These are phyloP conservation scores for Pouteria glomerata DNA, from an alignment of 148 eudicot genomes.

Conservation along the genomic window DNA sequence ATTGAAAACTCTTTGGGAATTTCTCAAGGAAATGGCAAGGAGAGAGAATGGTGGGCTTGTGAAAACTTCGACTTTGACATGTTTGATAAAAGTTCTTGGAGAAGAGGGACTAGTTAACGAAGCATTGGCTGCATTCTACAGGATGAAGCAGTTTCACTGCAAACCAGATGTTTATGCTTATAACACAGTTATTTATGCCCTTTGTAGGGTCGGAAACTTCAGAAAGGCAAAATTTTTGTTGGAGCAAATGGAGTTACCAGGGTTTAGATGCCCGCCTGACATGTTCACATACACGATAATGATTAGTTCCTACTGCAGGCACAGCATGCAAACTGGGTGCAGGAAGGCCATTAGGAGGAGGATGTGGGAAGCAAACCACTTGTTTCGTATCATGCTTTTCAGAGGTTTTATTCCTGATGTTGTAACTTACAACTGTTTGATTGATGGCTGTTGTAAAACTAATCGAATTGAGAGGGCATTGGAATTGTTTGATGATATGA, in stretches of 20 bases:
- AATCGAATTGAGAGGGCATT: conserved; percentile 71
- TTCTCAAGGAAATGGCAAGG: conserved; percentile 56
- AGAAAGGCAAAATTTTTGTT: conserved; percentile 61
- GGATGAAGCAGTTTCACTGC: conserved; percentile 76
- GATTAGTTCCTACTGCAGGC: conserved; percentile 69
- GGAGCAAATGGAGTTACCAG: conserved; percentile 83
- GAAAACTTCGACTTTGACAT: conserved; percentile 58
- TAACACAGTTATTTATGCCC: conserved; percentile 59
- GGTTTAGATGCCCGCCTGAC: conserved; percentile 79
- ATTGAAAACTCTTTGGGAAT: conserved; percentile 50
- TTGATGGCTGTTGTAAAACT: conserved; percentile 89
- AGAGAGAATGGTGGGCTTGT: conserved; percentile 38
- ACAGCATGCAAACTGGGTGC: conserved; percentile 64
- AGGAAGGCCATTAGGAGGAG: conserved; percentile 74
- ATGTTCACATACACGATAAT: conserved; percentile 65
- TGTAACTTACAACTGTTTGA: conserved; percentile 82
- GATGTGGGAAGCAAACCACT: conserved; percentile 86
- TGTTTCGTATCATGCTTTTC: conserved; percentile 67
- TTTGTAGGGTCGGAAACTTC: conserved; percentile 72
- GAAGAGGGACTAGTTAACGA: conserved; percentile 75
- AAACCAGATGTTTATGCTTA: conserved; percentile 81
- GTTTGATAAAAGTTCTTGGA: conserved; percentile 80
- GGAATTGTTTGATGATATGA: conserved; percentile 80
- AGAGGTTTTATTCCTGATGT: conserved; percentile 87
- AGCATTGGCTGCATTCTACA: conserved; percentile 58